Conservation (phyloP, 2,329 filamentous ascomycete species). For the Rhinocladiella similis region DNA sequence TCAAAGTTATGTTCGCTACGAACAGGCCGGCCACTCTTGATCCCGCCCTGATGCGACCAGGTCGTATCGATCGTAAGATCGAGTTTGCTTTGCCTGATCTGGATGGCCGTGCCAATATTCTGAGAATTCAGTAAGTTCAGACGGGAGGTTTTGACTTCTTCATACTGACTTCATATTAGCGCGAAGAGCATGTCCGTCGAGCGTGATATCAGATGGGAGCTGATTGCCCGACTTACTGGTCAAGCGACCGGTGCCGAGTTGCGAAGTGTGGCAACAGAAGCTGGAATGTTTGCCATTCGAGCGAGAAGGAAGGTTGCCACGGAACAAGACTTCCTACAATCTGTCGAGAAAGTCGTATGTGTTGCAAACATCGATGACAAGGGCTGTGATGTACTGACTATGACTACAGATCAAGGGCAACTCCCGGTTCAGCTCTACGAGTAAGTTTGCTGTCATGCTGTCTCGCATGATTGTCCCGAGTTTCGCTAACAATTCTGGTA, state of each 20-base stretch:
- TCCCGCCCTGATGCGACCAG: conserved; percentile 94
- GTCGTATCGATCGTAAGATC: conserved; percentile 97
- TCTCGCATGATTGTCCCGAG: too few relatives aligned
- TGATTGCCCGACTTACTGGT: conserved; percentile 94
- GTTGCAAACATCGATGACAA: not conserved
- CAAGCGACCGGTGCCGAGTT: conserved; percentile 96
- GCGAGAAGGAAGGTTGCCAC: conserved; percentile 94
- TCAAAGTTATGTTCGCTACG: conserved; percentile 99
- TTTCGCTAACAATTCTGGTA: not conserved
- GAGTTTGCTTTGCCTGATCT: conserved; percentile 97
- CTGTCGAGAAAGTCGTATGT: conserved; percentile 73
- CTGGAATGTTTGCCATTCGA: conserved; percentile 97
- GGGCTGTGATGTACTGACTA: conserved; percentile 65
- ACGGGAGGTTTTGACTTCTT: not conserved
- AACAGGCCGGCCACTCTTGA: conserved; percentile 95
- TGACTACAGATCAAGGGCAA: conserved; percentile 62
- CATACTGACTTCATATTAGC: conserved; percentile 41
- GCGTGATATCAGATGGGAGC: conserved; percentile 97
- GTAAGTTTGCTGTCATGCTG: not conserved
- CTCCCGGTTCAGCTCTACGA: conserved; percentile 96
- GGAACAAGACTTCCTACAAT: conserved; percentile 97
- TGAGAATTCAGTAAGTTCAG: conserved; percentile 65
- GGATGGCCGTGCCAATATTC: conserved; percentile 94
- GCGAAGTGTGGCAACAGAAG: conserved; percentile 94
- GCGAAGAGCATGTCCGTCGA: conserved; percentile 99